Evolutionary conservation across 2,329 filamentous ascomycete genomes (phyloP).

Genomic region (Ophiocordyceps camponoti-saundersi): DNA sequence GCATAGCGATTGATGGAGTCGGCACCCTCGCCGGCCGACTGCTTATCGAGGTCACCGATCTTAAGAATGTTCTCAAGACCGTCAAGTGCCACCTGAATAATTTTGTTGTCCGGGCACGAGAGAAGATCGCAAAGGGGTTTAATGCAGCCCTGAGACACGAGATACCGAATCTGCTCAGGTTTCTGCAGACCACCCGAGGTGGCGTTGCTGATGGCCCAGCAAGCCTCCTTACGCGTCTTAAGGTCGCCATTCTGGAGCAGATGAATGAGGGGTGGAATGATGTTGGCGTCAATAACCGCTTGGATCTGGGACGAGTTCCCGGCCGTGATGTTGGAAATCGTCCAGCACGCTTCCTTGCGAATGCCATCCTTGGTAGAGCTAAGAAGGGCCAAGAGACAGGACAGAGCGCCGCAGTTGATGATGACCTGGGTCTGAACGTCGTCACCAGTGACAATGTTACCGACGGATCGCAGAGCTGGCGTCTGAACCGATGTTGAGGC

Average conservation of each 20-base stretch:
- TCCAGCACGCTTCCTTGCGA: conserved; percentile 99
- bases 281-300: conserved; percentile 88
- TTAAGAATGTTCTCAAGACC: conserved; percentile 98
- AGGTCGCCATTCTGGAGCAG: conserved; percentile 92
- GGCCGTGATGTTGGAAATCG: conserved; percentile 96
- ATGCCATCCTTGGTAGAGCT: conserved; percentile 98
- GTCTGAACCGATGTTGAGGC: conserved; percentile 97
- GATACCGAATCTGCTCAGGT: conserved; percentile 93
- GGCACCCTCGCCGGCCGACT: conserved; percentile 55
- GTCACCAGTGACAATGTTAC: conserved; percentile 97
- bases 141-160: conserved; percentile 88
- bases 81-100: conserved; percentile 95
- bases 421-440: conserved; percentile 98
- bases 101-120: conserved; percentile 97
- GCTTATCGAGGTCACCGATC: conserved; percentile 97
- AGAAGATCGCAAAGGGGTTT: conserved; percentile 93
- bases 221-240: conserved; percentile 98
- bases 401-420: conserved; percentile 91
- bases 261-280: conserved; percentile 91
- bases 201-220: conserved; percentile 98
- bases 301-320: conserved; percentile 98
- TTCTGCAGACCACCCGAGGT: conserved; percentile 96
- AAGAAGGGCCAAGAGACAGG: conserved; percentile 80
- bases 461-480: conserved; percentile 87
- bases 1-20: conserved; percentile 91